Evolutionary conservation across 2,329 filamentous ascomycete genomes (phyloP).

Genomic region (Orbilia ellipsospora): DNA sequence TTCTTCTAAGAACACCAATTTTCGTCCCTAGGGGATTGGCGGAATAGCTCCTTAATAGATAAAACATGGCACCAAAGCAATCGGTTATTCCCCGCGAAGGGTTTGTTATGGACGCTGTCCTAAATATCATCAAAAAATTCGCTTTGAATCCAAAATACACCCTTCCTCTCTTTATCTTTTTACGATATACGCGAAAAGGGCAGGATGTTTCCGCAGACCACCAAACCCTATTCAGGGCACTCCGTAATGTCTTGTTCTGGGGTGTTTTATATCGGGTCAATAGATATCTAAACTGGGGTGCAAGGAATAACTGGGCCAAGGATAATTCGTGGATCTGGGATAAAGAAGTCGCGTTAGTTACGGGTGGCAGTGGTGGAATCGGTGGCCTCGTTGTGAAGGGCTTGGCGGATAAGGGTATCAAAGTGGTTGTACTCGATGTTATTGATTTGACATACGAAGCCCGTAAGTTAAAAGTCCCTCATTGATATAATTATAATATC

Average conservation of each 20-base stretch:
- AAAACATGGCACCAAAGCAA: slow-evolving; percentile 41
- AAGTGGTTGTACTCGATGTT: slow-evolving; percentile 78
- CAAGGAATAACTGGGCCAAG: slow-evolving; percentile 66
- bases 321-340: slow-evolving; percentile 72
- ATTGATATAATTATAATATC: background rate
- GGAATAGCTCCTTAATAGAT: background rate
- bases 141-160: slow-evolving; percentile 74
- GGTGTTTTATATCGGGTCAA: slow-evolving; percentile 67
- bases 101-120: slow-evolving; percentile 47
- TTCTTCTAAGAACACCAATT: background rate
- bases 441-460: slow-evolving; percentile 70
- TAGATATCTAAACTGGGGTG: slow-evolving; percentile 67
- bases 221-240: slow-evolving; percentile 66
- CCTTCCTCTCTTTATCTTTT: slow-evolving; percentile 72
- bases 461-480: slow-evolving; percentile 61
- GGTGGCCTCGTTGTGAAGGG: slow-evolving; percentile 73
- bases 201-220: slow-evolving; percentile 68
- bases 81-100: slow-evolving; percentile 51
- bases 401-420: slow-evolving; percentile 73
- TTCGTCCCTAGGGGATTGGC: background rate
- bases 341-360: slow-evolving; percentile 77
- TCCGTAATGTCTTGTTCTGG: slow-evolving; percentile 69
- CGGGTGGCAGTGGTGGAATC: slow-evolving; percentile 79
- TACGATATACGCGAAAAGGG: slow-evolving; percentile 73
- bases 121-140: slow-evolving; percentile 67